Base-by-base conservation (phyloP, 352 stramenopile genomes). In the Blastocystis sp. region DNA sequence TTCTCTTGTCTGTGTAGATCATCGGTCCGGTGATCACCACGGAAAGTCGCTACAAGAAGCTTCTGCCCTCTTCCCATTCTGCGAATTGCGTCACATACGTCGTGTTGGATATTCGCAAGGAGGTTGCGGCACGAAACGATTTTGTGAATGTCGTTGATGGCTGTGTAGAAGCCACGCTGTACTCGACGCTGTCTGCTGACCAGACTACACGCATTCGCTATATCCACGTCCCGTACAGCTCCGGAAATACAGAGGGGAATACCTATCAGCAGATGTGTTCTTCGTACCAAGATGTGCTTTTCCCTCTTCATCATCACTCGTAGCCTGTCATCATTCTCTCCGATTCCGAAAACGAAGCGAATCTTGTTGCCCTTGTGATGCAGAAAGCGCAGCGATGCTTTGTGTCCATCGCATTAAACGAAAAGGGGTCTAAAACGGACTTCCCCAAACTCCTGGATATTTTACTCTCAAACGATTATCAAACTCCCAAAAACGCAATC, bases 401-500 rank as follows among this genome's bases (percentile, higher is more conserved):
- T 23, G 73, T 84, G 15, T 84, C 73, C 23, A 43, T 69, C n/a
- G 73, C 73, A 13, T 15, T 53, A 8, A 26, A 54, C 20, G 73
- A 84, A 23, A 15, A 50, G 23, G 26, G 15, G 5, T 43, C 59
- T 11, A 29, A 63, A 9, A 29, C 29, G 3, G 53, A 69, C 47
- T 84, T 84, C 73, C 53, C 73, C 7, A 50, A 68, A 29, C 73
- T 84, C 3, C 34, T 84, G 47, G 73, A 84, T 43, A 84, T 84
- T 64, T 47, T 84, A 18, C 53, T 84, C 18, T 66, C 73, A 8
- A 84, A 61, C 56, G 73, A 84, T 55, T 84, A 69, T 55, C 20
- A 37, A 11, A 50, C 54, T 3, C 54, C 73, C 15, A 84, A 64
- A 34, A 29, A 23, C 9, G 9, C 34, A 6, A 43, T 54, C 18